Evolutionary conservation across 2,329 filamentous ascomycete genomes (phyloP).

Genomic region (Hawksworthiomyces lignivorus): DNA sequence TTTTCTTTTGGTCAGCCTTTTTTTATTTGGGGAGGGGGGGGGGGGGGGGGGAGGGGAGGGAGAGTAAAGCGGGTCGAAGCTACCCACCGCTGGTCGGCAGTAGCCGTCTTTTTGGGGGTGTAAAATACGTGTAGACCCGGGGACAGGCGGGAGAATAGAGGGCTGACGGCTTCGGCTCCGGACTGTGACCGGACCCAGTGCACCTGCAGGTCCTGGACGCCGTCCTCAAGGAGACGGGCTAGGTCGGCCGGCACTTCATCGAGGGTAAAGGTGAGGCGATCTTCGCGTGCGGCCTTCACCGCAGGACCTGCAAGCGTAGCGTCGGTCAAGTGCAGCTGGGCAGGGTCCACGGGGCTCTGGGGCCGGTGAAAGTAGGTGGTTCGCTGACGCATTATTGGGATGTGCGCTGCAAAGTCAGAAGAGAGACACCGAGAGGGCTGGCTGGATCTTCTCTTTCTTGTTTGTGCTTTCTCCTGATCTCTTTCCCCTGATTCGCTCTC

Average conservation of each 20-base stretch:
- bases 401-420: too few relatives aligned
- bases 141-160: constrained; percentile 66
- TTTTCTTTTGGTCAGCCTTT: too few relatives aligned
- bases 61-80: too few relatives aligned
- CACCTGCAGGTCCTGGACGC: constrained; percentile 64
- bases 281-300: constrained; percentile 65
- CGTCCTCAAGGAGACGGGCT: constrained; percentile 49
- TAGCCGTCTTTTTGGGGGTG: too few relatives aligned
- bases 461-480: not conserved
- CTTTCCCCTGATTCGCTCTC: not conserved
- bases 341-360: constrained; percentile 57
- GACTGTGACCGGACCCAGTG: constrained; percentile 61
- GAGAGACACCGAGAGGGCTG: not conserved
- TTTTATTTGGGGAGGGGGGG: too few relatives aligned
- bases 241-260: constrained; percentile 67
- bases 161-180: constrained; percentile 57
- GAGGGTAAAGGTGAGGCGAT: constrained; percentile 65
- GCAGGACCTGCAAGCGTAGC: constrained; percentile 45
- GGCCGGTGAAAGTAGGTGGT: constrained; percentile 69
- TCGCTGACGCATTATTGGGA: constrained; percentile 67
- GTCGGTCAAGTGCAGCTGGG: constrained; percentile 50
- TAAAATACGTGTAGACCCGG: constrained; percentile 79
- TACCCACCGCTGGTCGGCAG: too few relatives aligned
- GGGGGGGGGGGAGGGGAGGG: too few relatives aligned
- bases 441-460: not conserved